phyloP scores from a whole-genome alignment of 169 alveolate genomes.

The Pseudocohnilembus persalinus region DNA sequence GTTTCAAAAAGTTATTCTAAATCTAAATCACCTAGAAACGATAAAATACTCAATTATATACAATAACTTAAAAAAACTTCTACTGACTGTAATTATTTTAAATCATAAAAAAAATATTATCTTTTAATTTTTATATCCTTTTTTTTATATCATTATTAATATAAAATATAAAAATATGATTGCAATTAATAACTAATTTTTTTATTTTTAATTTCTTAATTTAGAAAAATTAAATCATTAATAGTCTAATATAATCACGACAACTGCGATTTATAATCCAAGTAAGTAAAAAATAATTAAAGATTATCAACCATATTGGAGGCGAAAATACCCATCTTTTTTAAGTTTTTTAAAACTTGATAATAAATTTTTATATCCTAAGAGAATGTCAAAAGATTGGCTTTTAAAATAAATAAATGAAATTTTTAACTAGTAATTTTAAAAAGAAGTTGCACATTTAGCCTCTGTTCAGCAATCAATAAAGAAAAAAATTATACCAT shows the following conservation, averaged over 20 bases:
- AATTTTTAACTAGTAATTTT: not conserved
- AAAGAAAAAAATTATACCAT: not conserved
- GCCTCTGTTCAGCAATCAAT: not conserved
- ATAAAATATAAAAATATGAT: no score
- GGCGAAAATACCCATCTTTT: not conserved
- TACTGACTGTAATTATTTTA: no score
- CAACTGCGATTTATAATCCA: not conserved
- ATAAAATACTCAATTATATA: no score
- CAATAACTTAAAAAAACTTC: no score
- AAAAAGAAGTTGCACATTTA: not conserved
- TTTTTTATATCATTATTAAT: no score
- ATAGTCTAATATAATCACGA: not conserved
- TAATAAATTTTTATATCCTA: not conserved
- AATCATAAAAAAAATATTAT: no score
- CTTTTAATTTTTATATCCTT: no score
- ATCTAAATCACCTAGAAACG: no score
- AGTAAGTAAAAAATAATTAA: not conserved
- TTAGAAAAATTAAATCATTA: no score
- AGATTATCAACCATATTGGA: not conserved
- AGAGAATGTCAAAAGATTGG: not conserved
- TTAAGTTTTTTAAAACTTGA: not conserved
- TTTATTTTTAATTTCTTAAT: no score
- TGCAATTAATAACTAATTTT: no score
- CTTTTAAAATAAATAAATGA: not conserved
- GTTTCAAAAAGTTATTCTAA: no score